Evolutionary conservation across 2,329 filamentous ascomycete genomes (phyloP).

Genomic region (Xylariaceae sp.): DNA sequence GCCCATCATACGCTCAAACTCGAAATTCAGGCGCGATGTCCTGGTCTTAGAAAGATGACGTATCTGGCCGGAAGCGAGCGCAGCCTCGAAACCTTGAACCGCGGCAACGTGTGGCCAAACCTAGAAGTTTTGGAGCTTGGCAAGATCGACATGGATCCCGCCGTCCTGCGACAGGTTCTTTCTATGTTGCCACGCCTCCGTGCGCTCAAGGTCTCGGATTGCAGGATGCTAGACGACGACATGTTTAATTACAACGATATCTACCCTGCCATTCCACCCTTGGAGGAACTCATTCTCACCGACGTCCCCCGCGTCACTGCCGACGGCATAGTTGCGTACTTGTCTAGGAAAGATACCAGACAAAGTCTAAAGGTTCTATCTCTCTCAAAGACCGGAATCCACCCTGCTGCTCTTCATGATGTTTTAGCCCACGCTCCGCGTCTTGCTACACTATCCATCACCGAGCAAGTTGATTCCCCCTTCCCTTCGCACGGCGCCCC

Average conservation of each 20-base stretch:
- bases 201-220: constrained; percentile 68
- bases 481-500: constrained; percentile 44
- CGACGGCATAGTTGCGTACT: constrained; percentile 62
- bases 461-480: constrained; percentile 44
- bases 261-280: constrained; percentile 65
- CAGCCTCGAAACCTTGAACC: constrained; percentile 64
- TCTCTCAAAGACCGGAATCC: constrained; percentile 66
- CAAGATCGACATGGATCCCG: constrained; percentile 62
- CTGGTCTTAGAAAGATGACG: constrained; percentile 81
- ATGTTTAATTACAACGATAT: constrained; percentile 63
- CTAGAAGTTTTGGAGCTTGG: constrained; percentile 69
- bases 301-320: constrained; percentile 67
- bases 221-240: constrained; percentile 67
- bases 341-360: constrained; percentile 55
- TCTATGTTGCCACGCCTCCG: constrained; percentile 60
- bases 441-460: constrained; percentile 53
- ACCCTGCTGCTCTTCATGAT: constrained; percentile 53
- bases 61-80: constrained; percentile 74
- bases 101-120: constrained; percentile 60
- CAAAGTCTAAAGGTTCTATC: constrained; percentile 61
- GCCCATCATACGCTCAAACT: constrained; percentile 70
- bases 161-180: constrained; percentile 64
- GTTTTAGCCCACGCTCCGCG: constrained; percentile 53
- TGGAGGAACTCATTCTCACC: constrained; percentile 68
- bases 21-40: constrained; percentile 78